Base-by-base conservation (phyloP, 139 green algal species). In the Astrephomene gubernaculifera region DNA sequence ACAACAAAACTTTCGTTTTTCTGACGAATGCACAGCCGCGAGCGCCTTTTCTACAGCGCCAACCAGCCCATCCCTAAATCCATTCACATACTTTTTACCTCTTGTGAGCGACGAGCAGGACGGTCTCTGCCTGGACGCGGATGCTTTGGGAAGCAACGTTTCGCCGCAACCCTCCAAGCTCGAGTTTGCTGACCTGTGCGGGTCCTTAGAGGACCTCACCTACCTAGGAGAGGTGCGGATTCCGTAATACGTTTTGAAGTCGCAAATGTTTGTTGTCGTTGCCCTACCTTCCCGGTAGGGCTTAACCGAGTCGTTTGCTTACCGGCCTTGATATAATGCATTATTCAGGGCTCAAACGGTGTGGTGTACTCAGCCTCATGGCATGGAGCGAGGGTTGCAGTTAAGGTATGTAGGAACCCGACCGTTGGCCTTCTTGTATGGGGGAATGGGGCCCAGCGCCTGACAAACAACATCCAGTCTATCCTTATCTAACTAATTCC, bases 291-390 rank as follows among this genome's bases (percentile, higher is more conserved):
- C n/a, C n/a, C n/a, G n/a, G 21, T 33, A 29, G 57, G 19, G 57
- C 12, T 25, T 25, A 57, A 67, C 22, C 57, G 57, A 25, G 21
- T 39, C 17, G 35, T 12, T 49, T 8, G 14, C 35, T 52, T 7
- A 27, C 31, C 49, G 35, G 10, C 45, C 4, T 49, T 67, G 9
- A 19, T 35, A 17, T 38, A 29, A 41, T n/a, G n/a, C n/a, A n/a
- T n/a, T 4, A n/a, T 45, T 10, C 78, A 84, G 78, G 78, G 78
- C n/a, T 75, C 63, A 25, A 84, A 84, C 35, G 78, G 78, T 1
- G 35, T 84, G 1, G 78, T 84, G 4, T 84, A 84, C 43, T 75
- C 63, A 2, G 78, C 78, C 3, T 74, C 63, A 2, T 84, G 78
- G 78, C 78, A 84, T 33, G 78, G 78, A 22, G 78, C 78, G 0